Base-by-base conservation (phyloP, 2,329 filamentous ascomycete genomes). In the Ceratocystis huliohia region DNA sequence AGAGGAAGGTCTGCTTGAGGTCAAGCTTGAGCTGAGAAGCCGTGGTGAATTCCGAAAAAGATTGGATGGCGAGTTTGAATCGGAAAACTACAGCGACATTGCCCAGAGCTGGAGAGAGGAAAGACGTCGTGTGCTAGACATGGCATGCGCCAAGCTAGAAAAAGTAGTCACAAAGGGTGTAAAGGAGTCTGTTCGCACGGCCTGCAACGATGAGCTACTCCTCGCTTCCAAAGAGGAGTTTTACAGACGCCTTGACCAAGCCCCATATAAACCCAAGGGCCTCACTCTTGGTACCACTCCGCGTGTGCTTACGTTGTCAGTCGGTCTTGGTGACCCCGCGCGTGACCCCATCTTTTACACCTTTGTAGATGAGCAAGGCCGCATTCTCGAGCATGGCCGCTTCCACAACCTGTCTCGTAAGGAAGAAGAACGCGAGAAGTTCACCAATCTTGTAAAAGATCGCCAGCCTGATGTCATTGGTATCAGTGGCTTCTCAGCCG, bases 81-180 rank as follows among this genome's bases (percentile, higher is more conserved):
- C 92, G 0, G 94, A 99, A 75, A 96, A 96, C 76, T 94, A 91
- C 74, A 96, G 92, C 72, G 92, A 96, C 73, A 83, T 94, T 59
- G 94, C 94, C 2, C 93, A 97, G 76, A 88, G 91, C 8, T 99
- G 94, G 94, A 96, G 96, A 71, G 83, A 87, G 61, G 85, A 96
- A 72, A 88, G 94, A 45, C 86, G 87, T 70, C 91, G 95, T 72
- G 87, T 95, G 0, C 79, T 99, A 63, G 89, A 96, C 70, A 74
- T 87, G 65, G 91, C 92, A 0, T 85, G 96, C 68, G 79, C 82
- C 7, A 96, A 93, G 74, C 80, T 99, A 56, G 88, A 96, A 71
- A 86, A 82, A 71, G 80, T 95, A 70, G 92, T 97, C 71, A 84
- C 89, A 67, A 94, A 93, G 74, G 91, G 91, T 67, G 91, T 97